Conservation (phyloP, 2,329 filamentous ascomycete genomes). For the Clarireedia monteithiana region DNA sequence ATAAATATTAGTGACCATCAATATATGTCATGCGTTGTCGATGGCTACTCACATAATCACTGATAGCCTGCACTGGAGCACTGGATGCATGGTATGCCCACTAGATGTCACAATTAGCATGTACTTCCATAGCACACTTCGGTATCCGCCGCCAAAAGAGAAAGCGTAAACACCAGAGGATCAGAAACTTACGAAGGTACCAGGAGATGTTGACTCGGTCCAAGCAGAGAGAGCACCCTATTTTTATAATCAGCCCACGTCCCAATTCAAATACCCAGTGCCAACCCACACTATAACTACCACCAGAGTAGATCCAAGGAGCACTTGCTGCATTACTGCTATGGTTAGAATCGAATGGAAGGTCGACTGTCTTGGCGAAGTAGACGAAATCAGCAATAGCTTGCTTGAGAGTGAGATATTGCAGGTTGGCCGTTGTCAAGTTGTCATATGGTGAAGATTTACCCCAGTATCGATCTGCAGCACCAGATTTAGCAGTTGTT, state of each 20-base stretch:
- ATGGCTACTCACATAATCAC: slow-evolving; percentile 36
- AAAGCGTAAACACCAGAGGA: neutral
- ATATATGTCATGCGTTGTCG: too few species aligned
- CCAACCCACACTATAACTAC: slow-evolving; percentile 38
- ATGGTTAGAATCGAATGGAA: slow-evolving; percentile 44
- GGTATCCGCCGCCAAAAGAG: too few species aligned
- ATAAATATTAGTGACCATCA: neutral
- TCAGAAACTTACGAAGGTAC: slow-evolving; percentile 35
- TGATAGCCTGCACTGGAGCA: slow-evolving; percentile 46
- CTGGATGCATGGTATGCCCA: slow-evolving; percentile 53
- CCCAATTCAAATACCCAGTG: neutral
- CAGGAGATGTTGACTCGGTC: slow-evolving; percentile 44
- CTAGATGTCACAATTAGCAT: neutral
- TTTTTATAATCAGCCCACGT: neutral
- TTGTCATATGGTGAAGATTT: slow-evolving; percentile 43
- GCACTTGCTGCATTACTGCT: slow-evolving; percentile 42
- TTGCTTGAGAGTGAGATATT: slow-evolving; percentile 46
- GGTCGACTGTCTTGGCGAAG: slow-evolving; percentile 44
- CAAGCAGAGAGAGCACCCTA: slow-evolving; percentile 46
- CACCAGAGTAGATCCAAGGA: slow-evolving; percentile 49
- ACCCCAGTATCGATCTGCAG: slow-evolving; percentile 48
- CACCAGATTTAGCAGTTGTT: neutral
- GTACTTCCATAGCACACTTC: neutral
- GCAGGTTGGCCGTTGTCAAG: slow-evolving; percentile 44
- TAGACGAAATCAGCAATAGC: slow-evolving; percentile 44